Base-by-base conservation (phyloP, 2,329 filamentous ascomycete species). In the Botrytis porri region DNA sequence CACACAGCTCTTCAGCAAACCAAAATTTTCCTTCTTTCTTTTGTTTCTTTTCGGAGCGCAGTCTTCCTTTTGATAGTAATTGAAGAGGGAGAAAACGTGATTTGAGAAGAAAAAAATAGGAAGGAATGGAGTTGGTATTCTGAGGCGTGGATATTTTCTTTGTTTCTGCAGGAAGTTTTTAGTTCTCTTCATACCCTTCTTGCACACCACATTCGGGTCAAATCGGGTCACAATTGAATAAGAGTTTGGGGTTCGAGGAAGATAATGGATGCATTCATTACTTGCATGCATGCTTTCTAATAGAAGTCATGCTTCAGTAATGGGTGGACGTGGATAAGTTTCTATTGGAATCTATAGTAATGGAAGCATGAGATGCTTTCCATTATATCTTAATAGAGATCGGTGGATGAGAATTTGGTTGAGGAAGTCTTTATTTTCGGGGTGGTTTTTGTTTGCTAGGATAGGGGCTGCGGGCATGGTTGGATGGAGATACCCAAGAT, bases 401-500 rank as follows among this genome's bases (percentile, higher is more conserved):
- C 60, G 66, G 57, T 69, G 57, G 51, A 43, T 60, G 25, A 5
- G 48, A 22, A 57, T 51, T 69, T 57, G 48, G 64, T 67, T 35
- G 35, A 59, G 18, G 66, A 54, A 32, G 51, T 57, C 35, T 69
- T 60, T 69, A 59, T 39, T 69, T 69, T 69, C 48, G 37, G 51
- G 37, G 66, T 69, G 66, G 66, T 71, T 65, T 59, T 71, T 71
- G 41, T 57, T 71, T 63, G 69, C 41, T 64, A 65, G 60, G 59
- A 70, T 60, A 25, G 60, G 43, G 37, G n/a, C 51, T 57, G 51
- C 51, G n/a, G 69, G 70, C 61, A 54, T 71, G 61, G 61, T 43
- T 71, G 70, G 70, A 66, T 71, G 70, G 70, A 71, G 70, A 71
- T 71, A 71, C 70, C 70, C 70, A 66, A 71, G 70, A 71, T 71